Conservation (phyloP, 257 asterid species). For the Henckelia pumila region DNA sequence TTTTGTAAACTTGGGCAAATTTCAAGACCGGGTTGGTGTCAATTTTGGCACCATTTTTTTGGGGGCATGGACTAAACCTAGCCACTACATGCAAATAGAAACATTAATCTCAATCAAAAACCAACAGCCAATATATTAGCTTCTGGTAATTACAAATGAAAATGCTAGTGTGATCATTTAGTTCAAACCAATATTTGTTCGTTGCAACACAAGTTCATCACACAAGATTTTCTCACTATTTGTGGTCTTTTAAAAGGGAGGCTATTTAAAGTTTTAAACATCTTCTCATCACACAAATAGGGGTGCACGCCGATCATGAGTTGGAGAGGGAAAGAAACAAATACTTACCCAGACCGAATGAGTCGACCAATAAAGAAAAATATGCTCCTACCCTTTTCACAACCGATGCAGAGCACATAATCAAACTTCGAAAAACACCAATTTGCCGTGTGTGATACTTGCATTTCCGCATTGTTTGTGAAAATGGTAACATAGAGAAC, state of each 20-base stretch:
- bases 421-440: neutral
- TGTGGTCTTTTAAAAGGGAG: neutral
- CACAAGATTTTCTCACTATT: neutral
- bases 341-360: neutral
- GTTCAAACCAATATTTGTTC: constrained; percentile 6
- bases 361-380: neutral
- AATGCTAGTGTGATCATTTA: constrained; percentile 12
- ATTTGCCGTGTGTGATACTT: neutral
- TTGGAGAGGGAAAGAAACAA: neutral
- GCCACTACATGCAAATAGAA: constrained; percentile 5
- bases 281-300: neutral
- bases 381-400: neutral
- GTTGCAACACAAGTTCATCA: neutral
- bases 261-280: neutral
- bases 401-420: neutral
- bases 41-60: constrained; percentile 19
- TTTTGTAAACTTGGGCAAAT: constrained; percentile 34
- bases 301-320: neutral
- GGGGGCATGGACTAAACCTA: constrained; percentile 28
- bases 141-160: neutral
- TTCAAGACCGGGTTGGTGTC: constrained; percentile 24
- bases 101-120: constrained; percentile 4
- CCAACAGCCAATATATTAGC: neutral
- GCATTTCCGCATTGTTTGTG: neutral
- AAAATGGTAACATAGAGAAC: neutral